phyloP scores from a whole-genome alignment of 805 yeast species.

The Pichia nakasei region DNA sequence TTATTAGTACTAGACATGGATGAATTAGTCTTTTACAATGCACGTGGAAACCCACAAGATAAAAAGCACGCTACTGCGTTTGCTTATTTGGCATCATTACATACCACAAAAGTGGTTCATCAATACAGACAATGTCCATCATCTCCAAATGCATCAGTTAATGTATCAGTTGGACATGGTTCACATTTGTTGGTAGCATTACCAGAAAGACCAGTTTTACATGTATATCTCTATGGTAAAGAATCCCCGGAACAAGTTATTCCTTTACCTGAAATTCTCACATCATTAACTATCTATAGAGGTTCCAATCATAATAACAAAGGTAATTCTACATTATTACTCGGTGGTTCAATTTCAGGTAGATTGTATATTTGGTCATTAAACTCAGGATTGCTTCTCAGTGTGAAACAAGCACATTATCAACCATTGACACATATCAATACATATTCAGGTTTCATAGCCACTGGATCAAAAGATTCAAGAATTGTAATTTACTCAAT shows the following conservation, averaged over 20 bases:
- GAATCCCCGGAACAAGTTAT: constrained; percentile 69
- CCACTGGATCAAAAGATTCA: constrained; percentile 77
- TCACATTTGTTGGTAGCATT: constrained; percentile 56
- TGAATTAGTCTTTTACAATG: constrained; percentile 40
- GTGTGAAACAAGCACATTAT: constrained; percentile 76
- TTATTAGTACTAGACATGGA: no score
- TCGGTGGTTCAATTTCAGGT: constrained; percentile 71
- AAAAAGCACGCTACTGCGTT: constrained; percentile 27
- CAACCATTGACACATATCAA: constrained; percentile 57
- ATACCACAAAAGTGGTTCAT: constrained; percentile 38
- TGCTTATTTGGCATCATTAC: constrained; percentile 34
- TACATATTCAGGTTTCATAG: constrained; percentile 56
- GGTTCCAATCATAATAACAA: constrained; percentile 6
- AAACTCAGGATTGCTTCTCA: constrained; percentile 61
- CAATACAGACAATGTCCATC: constrained; percentile 47
- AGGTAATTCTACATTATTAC: constrained; percentile 41
- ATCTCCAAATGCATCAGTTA: constrained; percentile 35
- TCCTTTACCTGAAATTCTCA: constrained; percentile 74
- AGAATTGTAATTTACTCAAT: constrained; percentile 59
- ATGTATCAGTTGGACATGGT: constrained; percentile 39
- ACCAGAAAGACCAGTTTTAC: constrained; percentile 62
- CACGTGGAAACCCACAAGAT: constrained; percentile 37
- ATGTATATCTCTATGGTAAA: constrained; percentile 63
- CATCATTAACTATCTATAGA: constrained; percentile 36
- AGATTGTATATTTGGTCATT: constrained; percentile 80